Evolutionary conservation across 2,329 filamentous ascomycete genomes (phyloP).

Genomic region (Aspergillus novofumigatus): DNA sequence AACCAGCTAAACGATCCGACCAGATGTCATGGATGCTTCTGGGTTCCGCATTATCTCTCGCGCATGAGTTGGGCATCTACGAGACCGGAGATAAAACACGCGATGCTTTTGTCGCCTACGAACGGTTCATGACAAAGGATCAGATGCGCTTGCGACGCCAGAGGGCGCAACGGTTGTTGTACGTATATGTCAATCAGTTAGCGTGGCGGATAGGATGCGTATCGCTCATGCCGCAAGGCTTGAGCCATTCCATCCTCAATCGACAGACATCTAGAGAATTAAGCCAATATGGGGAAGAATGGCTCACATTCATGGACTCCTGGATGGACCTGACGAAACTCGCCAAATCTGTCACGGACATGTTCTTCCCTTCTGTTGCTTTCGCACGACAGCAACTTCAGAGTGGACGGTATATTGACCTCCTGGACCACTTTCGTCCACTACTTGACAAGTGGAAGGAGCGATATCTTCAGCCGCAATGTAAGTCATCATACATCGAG

Average conservation of each 20-base stretch:
- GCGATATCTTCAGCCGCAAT: conserved; percentile 30
- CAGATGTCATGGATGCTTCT: conserved; percentile 60
- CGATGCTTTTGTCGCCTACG: conserved; percentile 17
- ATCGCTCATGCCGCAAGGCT: conserved; percentile 48
- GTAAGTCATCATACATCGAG: conserved; percentile 9
- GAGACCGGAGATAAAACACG: conserved; percentile 38
- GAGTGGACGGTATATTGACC: conserved; percentile 49
- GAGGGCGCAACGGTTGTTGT: conserved; percentile 37
- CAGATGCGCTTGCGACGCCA: conserved; percentile 31
- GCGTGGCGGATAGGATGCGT: conserved; percentile 50
- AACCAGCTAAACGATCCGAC: conserved; percentile 52
- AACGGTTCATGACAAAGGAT: conserved; percentile 25
- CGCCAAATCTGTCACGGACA: conserved; percentile 50
- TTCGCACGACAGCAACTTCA: conserved; percentile 34
- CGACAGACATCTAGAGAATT: conserved; percentile 31
- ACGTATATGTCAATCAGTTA: conserved; percentile 50
- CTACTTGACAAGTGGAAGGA: conserved; percentile 37
- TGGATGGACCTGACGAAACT: conserved; percentile 49
- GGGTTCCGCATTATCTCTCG: conserved; percentile 50
- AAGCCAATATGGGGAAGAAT: conserved; percentile 43
- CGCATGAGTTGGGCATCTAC: conserved; percentile 52
- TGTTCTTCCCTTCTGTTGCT: conserved; percentile 45
- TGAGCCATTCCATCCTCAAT: conserved; percentile 31
- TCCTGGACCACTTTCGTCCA: conserved; percentile 42
- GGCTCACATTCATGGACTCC: conserved; percentile 50